Evolutionary conservation across 1,284 basidiomycete species (phyloP), one percentile per base, ranked within the genome.

Genomic region (Sanghuangporus sanghuang): DNA sequence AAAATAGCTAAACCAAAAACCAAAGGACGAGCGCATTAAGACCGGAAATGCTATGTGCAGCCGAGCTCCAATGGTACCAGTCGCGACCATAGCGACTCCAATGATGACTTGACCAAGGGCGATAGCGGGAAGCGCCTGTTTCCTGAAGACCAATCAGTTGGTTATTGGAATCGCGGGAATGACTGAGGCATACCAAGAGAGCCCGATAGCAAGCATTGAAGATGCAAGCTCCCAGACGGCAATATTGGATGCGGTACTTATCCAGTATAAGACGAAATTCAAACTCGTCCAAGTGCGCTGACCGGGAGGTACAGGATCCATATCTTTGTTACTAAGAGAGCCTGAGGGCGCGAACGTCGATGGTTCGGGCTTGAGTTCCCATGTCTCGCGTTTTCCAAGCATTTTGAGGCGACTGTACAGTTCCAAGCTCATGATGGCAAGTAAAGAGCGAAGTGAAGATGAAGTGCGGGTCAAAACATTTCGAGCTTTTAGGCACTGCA

Each of bases 1-100:
- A 72, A 90, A 90, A 70, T 89, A 87, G 71, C 85, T 86, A 69
- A 92, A 81, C 81, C 87, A 91, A 75, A 91, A 92, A 0, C 91
- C 91, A 71, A 89, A 93, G 0, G 87, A 89, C 0, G 88, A 87
- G 5, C 91, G 81, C 66, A 87, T 86, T 7, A 91, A 78, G 44
- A 93, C 83, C 0, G 90, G 86, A 71, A 92, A 93, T 0, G 84
- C 80, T 32, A 86, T 76, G 67, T 85, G 85, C 57, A 92, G 79
- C 16, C 85, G 81, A 8, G 89, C 88, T 14, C 90, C 90, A 59
- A 87, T 81, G 36, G 86, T 86, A 59, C 88, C 89, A 71, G 90
- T 92, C 44, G 86, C 72, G 1, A 85, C 80, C 75, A 87, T 81
- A 7, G 84, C 79, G 5, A 79, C 68, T 7, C 82, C 77, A 64